Conservation (phyloP, 2,329 filamentous ascomycete species). For the Fusarium sulawesiense region DNA sequence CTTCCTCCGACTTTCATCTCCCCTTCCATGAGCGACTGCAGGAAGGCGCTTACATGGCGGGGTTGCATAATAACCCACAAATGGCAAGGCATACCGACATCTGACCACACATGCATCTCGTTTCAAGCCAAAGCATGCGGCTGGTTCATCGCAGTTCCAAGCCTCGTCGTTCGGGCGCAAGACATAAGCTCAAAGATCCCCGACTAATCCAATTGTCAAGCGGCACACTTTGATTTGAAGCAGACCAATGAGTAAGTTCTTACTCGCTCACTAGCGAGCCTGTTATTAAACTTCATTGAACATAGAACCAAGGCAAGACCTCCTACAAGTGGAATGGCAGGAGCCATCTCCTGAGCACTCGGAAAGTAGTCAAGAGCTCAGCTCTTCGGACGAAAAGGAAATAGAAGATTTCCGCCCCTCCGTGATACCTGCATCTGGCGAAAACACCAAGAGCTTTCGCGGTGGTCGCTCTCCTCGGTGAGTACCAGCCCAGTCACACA, state of each 20-base stretch:
- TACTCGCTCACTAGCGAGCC: too few relatives aligned
- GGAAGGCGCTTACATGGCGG: background rate
- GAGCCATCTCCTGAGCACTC: too few relatives aligned
- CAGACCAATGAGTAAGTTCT: background rate
- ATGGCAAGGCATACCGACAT: background rate
- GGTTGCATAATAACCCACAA: background rate
- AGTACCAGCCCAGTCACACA: background rate
- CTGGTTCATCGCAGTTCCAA: background rate
- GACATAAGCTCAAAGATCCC: background rate
- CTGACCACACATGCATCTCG: background rate
- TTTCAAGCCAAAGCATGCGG: background rate
- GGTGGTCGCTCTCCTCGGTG: conserved; percentile 3
- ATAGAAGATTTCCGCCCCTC: too few relatives aligned
- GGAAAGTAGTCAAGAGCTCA: too few relatives aligned
- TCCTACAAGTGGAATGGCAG: too few relatives aligned
- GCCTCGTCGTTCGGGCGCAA: background rate
- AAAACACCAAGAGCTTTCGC: background rate
- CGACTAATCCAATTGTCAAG: background rate
- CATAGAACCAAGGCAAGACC: too few relatives aligned
- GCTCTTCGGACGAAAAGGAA: too few relatives aligned
- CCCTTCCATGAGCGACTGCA: background rate
- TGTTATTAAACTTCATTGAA: too few relatives aligned
- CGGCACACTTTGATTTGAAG: background rate
- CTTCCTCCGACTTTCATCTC: too few relatives aligned
- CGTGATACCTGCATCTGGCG: too few relatives aligned